These are phyloP conservation scores for Pezicula neosporulosa DNA, from an alignment of 2,329 filamentous ascomycete genomes.

Conservation along the genomic window DNA sequence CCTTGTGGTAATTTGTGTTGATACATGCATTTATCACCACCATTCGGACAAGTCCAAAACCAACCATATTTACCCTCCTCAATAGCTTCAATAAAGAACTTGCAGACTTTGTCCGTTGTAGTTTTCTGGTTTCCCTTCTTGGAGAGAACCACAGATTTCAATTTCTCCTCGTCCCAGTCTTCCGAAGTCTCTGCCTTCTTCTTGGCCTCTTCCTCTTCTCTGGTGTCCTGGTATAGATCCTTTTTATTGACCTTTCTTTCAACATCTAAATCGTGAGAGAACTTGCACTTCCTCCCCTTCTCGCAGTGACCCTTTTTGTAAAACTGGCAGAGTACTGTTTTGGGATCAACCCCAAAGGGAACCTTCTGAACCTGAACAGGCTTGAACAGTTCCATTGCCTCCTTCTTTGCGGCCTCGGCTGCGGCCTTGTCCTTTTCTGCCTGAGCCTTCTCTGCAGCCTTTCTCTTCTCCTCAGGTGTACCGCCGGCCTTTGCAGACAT, in stretches of 20 bases:
- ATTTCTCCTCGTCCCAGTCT: conserved; percentile 96
- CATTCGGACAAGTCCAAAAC: conserved; percentile 98
- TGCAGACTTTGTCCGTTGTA: conserved; percentile 98
- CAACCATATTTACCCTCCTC: conserved; percentile 99
- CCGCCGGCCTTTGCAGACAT: conserved; percentile 71
- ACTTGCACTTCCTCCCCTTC: conserved; percentile 97
- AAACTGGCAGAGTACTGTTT: conserved; percentile 94
- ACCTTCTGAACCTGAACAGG: conserved; percentile 97
- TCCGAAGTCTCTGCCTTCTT: conserved; percentile 93
- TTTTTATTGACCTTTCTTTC: conserved; percentile 92
- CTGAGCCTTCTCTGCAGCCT: conserved; percentile 61
- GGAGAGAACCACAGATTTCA: conserved; percentile 83
- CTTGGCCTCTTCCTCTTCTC: conserved; percentile 68
- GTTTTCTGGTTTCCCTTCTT: conserved; percentile 98
- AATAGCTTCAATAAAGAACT: conserved; percentile 94
- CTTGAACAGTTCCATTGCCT: conserved; percentile 78
- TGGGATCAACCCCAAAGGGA: conserved; percentile 95
- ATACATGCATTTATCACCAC: conserved; percentile 97
- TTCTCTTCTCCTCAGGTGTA: conserved; percentile 84
- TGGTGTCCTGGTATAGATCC: conserved; percentile 82
- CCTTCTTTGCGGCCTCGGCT: conserved; percentile 77
- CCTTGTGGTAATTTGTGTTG: conserved; percentile 92
- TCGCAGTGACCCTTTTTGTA: conserved; percentile 97
- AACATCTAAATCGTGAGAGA: conserved; percentile 84
- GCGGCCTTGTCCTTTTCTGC: conserved; percentile 88